Base-by-base conservation (phyloP, 2,329 filamentous ascomycete species). In the Fusarium nurragi region DNA sequence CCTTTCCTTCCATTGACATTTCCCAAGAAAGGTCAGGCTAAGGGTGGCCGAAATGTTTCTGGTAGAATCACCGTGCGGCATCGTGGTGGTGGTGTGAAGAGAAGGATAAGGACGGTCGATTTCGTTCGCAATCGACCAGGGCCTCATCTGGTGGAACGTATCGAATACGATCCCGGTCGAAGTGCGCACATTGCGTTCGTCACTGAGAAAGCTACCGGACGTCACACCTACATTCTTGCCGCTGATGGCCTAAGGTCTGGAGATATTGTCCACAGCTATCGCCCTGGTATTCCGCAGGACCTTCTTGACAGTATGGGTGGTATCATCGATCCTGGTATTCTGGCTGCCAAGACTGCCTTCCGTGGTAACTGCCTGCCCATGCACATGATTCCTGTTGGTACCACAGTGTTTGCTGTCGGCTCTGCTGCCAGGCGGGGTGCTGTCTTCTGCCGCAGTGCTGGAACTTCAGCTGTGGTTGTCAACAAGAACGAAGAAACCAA, bases 331-430 rank as follows among this genome's bases (percentile, higher is more conserved):
- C 93, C 94, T 12, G 96, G 96, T 90, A 92, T 99, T 77, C 81
- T 99, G 63, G 95, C 96, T 9, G 92, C 95, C 26, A 95, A 92
- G 81, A 99, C 96, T 22, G 94, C 93, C 2, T 94, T 94, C 81
- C 87, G 93, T 73, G 95, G 95, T 53, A 99, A 99, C 78, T 99
- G 95, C 76, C 80, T 99, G 69, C 95, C 95, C 14, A 83, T 99
- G 75, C 92, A 97, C 79, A 95, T 99, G 89, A 91, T 99, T 60
- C 96, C 95, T 2, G 86, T 97, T 36, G 94, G 95, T n/a, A 97
- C 93, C 4, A 87, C 93, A 38, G 88, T 99, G 48, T 97, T 91
- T 83, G 95, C 94, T 68, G 89, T 99, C 30, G 94, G 94, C 13
- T 92, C 90, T 23, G 84, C 88, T 6, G 85, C 86, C 28, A 89